Evolutionary conservation across 768 basidiomycete genomes (phyloP), one percentile per base, ranked within the genome.

Genomic region (Lenzites betulinus): DNA sequence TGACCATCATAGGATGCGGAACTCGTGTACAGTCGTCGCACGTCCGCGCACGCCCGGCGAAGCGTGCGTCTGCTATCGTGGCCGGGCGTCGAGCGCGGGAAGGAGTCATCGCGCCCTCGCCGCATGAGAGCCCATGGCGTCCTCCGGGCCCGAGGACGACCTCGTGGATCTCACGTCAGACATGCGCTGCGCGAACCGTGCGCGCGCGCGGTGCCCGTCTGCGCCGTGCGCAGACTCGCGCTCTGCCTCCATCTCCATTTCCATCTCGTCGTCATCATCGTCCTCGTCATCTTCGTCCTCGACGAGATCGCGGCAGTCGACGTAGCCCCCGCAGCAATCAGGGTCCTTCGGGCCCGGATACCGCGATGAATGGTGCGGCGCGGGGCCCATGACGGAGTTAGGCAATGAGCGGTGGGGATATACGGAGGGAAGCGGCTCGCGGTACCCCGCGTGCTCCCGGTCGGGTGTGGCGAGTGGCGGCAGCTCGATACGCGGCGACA

Each of bases 261-360:
- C 30, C 28, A 50, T 58, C 39, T 63, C 65, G 44, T 63, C 60
- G 58, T 63, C 56, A 23, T 69, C 69, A 6, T 69, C 66, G 28
- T 68, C 68, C 15, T 62, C 58, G 51, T 60, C 64, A 22, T 58
- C 64, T 15, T 67, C 69, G 26, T 73, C 69, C 62, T 74, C 75
- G 59, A 69, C 70, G 23, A 82, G 73, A 20, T 74, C 76, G 18
- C 72, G 71, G 68, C 82, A 82, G 64, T 83, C 81, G 51, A 84
- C 51, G 28, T 81, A 74, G 8, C 83, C 82, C 38, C 79, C 81
- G 66, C 81, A 81, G 69, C 81, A 83, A 22, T 83, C 79, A 7
- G 75, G 51, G 51, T 62, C 55, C 25, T 52, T 44, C 11, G 61
- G 61, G 13, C 54, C 56, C 2, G 61, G 50, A 28, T 61, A 61